A percentile compares a stretch with the other conserved stretches of the same genome.
phyloP scores from a whole-genome alignment of 495 filamentous ascomycete species.

The Penicillium fimorum region DNA sequence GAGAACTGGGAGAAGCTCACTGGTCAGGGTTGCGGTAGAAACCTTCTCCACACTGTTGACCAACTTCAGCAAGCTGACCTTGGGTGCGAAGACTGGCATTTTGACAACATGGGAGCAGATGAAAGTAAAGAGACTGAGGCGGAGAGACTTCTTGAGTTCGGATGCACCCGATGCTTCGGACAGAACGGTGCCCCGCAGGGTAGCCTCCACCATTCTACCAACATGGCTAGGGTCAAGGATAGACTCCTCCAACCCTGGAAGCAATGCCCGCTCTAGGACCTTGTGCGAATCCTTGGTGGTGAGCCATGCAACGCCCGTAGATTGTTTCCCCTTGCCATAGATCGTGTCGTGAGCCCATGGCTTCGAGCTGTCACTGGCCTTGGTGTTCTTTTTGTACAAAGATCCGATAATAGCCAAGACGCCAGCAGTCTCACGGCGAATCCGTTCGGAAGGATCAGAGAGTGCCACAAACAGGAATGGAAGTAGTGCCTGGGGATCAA shows the following conservation, averaged over 20 bases:
- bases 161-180: conserved; percentile 40
- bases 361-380: conserved; percentile 29
- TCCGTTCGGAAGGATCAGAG: conserved; percentile 66
- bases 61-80: conserved; percentile 64
- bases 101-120: conserved; percentile 68
- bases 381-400: conserved; percentile 47
- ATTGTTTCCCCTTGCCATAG: conserved; percentile 54
- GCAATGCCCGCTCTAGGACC: conserved; percentile 61
- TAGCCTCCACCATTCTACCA: conserved; percentile 54
- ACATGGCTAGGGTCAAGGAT: conserved; percentile 70
- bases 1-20: conserved; percentile 67
- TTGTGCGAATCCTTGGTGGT: conserved; percentile 52
- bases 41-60: conserved; percentile 70
- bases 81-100: conserved; percentile 65
- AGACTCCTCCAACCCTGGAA: conserved; percentile 77
- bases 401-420: conserved; percentile 50
- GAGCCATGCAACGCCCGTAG: conserved; percentile 57
- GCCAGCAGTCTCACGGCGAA: conserved; percentile 71
- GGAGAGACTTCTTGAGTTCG: conserved; percentile 63
- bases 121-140: conserved; percentile 67
- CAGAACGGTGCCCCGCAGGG: conserved; percentile 47
- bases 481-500: conserved; percentile 73
- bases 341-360: conserved; percentile 55
- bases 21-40: conserved; percentile 61
- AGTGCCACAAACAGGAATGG: conserved; percentile 76